These are phyloP conservation scores for Phytophthora pisi DNA, from an alignment of 352 stramenopile species.

Conservation along the genomic window DNA sequence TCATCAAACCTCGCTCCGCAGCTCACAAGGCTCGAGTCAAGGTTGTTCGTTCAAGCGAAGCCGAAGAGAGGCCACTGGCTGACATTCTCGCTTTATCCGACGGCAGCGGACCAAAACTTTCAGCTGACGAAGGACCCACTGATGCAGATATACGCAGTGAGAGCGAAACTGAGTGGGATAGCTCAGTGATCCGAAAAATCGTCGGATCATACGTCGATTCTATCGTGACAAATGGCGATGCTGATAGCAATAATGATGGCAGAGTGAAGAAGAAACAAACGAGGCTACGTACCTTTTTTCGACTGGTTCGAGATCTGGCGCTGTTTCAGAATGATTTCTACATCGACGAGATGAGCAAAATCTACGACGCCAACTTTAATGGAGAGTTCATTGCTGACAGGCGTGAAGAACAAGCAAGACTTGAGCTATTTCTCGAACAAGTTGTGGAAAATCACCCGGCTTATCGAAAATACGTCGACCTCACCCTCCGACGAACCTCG, in stretches of 20 bases:
- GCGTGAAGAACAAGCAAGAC: constrained; percentile 19
- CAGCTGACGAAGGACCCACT: background rate
- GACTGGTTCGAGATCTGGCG: constrained; percentile 54
- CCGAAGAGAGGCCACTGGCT: constrained; percentile 18
- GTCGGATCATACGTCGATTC: constrained; percentile 22
- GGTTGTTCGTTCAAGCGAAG: constrained; percentile 13
- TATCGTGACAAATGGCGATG: background rate
- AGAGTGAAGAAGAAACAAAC: background rate
- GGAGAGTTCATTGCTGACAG: constrained; percentile 8
- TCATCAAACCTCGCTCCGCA: constrained; percentile 8
- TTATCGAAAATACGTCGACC: constrained; percentile 17
- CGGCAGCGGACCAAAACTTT: background rate
- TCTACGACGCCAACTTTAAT: constrained; percentile 26
- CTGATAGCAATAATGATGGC: background rate
- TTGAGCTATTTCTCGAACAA: constrained; percentile 36
- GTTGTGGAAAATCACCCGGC: constrained; percentile 29
- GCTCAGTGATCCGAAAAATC: constrained; percentile 19
- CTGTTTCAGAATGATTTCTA: constrained; percentile 68
- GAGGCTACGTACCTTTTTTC: constrained; percentile 39
- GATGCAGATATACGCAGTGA: background rate
- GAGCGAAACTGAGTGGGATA: constrained; percentile 9
- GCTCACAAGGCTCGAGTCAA: constrained; percentile 15
- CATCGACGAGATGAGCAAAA: constrained; percentile 44
- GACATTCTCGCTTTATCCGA: constrained; percentile 28
- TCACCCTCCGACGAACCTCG: background rate